Evolutionary conservation across 345 rosid species (phyloP), one percentile per base, ranked within the genome.

Genomic region (Noccaea bulbosa): DNA sequence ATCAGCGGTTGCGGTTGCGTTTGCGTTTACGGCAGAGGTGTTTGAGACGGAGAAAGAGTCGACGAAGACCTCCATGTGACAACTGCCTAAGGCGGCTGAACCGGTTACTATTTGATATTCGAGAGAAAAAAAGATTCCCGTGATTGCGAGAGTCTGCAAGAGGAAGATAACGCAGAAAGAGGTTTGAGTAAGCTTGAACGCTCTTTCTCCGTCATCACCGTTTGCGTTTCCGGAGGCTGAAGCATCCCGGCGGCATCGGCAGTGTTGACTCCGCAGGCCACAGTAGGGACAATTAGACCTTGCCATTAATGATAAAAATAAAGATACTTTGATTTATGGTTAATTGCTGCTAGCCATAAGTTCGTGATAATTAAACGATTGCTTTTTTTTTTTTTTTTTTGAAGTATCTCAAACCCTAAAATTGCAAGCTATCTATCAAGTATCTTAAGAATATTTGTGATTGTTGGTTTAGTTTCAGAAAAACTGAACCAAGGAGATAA

Each of bases 51-150:
- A 47, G 56, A 48, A 47, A 3, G 69, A 64, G 56, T 64, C 56
- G 27, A 27, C 56, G 35, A 64, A 63, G 55, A 63, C 56, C 45
- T 63, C 44, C 55, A 63, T 11, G 56, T 63, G 2, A 55, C 43
- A 55, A 51, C 0, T 1, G 2, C 11, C 5, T 47, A 0, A 0
- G 27, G 2, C 0, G 6, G 11, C 4, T 3, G 5, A 3, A 27
- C 30, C 4, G 30, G 30, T 27, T 27, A 27, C 30, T 27, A 27
- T 27, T 20, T 27, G 30, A 27, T 27, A 27, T 0, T 1, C 22
- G 22, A 3, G 3, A 27, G 30, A 3, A 3, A 27, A 17, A 0
- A 17, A 4, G 10, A 14, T 0, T 62, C 66, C 66, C 2, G 3
- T 4, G 0, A 4, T 0, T 44, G 0, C 6, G 27, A 30, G 8